Percentiles rank a stretch among this genome's conserved stretches.
Evolutionary conservation across 495 filamentous ascomycete species (phyloP).

Genomic region (Amniculicola lignicola): DNA sequence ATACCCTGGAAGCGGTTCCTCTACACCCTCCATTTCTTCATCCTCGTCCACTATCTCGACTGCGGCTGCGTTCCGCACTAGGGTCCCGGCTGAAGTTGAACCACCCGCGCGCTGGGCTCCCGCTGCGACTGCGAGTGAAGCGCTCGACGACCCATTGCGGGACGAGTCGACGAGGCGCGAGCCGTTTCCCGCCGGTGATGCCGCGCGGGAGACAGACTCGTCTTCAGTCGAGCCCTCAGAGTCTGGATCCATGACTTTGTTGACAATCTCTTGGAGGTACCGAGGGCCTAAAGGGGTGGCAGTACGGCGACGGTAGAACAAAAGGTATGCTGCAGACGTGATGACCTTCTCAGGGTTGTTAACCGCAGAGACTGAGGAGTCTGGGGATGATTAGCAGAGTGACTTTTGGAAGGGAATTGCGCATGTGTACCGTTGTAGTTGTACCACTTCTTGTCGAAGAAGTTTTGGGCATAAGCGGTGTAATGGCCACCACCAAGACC

Average conservation of each 20-base stretch:
- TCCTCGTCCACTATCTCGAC: conserved; percentile 21
- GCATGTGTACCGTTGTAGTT: conserved; percentile 76
- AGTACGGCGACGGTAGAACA: conserved; percentile 92
- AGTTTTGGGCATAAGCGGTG: conserved; percentile 90
- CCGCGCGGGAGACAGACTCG: conserved; percentile 48
- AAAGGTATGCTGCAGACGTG: conserved; percentile 74
- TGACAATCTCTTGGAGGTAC: conserved; percentile 64
- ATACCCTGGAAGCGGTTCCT: background rate
- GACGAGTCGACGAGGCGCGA: conserved; percentile 81
- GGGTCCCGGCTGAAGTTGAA: conserved; percentile 24
- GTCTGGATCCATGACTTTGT: conserved; percentile 50
- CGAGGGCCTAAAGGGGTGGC: conserved; percentile 70
- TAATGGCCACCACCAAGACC: conserved; percentile 92
- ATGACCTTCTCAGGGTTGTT: conserved; percentile 56
- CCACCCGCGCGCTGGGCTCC: conserved; percentile 32
- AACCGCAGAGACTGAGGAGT: conserved; percentile 58
- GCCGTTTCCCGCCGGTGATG: conserved; percentile 71
- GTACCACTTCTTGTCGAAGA: conserved; percentile 81
- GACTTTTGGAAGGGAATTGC: background rate
- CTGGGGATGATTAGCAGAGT: conserved; percentile 49
- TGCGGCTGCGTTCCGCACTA: conserved; percentile 19
- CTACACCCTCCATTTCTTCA: background rate
- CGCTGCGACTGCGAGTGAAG: conserved; percentile 40
- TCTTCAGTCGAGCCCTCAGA: conserved; percentile 48
- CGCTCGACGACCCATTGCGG: conserved; percentile 54